Percentiles rank a stretch among this genome's conserved stretches.
These are phyloP conservation scores for Strobilomyces dryophilus DNA, from an alignment of 768 basidiomycete genomes.

Conservation along the genomic window DNA sequence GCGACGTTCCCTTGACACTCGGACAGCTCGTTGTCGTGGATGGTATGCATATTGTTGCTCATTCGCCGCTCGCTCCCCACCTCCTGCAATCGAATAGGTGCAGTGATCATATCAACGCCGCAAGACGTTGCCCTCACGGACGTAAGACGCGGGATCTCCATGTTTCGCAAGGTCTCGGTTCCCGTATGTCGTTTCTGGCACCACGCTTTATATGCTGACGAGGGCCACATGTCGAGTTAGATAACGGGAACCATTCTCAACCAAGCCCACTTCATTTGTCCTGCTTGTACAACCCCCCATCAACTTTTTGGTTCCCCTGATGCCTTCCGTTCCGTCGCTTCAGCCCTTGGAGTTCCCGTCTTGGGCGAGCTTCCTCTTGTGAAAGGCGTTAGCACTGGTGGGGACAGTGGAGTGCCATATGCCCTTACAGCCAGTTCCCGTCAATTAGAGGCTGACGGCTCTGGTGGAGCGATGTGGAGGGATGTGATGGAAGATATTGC, in stretches of 20 bases:
- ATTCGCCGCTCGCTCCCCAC: neutral
- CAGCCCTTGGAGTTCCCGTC: conserved; percentile 53
- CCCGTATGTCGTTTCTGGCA: conserved; percentile 52
- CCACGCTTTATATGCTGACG: neutral
- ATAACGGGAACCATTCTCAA: conserved; percentile 87
- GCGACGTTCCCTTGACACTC: conserved; percentile 90
- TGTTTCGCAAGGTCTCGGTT: conserved; percentile 85
- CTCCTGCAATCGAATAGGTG: conserved; percentile 46
- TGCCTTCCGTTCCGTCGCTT: conserved; percentile 56
- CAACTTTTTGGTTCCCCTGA: conserved; percentile 69
- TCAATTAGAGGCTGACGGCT: conserved; percentile 17
- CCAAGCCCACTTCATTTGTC: conserved; percentile 79
- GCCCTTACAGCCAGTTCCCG: conserved; percentile 23
- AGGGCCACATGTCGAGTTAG: conserved; percentile 36
- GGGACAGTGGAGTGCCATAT: conserved; percentile 67
- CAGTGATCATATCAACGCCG: conserved; percentile 92
- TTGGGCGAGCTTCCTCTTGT: conserved; percentile 83
- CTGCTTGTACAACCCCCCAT: conserved; percentile 61
- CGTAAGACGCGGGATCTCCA: conserved; percentile 87
- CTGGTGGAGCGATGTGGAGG: conserved; percentile 31
- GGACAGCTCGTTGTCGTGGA: conserved; percentile 84
- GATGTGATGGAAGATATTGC: conserved; percentile 29
- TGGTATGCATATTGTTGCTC: conserved; percentile 49
- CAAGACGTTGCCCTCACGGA: conserved; percentile 92
- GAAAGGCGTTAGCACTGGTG: conserved; percentile 63